Evolutionary conservation across 169 alveolate genomes (phyloP), one percentile per base, ranked within the genome.

Genomic region (Cryptosporidium meleagridis): DNA sequence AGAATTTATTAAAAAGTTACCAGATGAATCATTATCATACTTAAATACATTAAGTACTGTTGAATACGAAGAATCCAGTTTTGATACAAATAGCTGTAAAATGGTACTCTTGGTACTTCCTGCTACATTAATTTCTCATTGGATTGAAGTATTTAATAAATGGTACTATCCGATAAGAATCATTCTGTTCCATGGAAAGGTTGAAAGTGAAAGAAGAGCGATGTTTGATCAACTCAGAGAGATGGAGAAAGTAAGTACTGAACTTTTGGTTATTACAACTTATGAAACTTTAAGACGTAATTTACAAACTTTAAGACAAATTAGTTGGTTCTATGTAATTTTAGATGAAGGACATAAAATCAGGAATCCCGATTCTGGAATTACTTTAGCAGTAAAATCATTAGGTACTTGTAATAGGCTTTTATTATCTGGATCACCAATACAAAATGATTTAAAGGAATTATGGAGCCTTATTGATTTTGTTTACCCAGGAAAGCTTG

Each of bases 271-370:
- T 14, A 59, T 93, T 26, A 87, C 93, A 33, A 91, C 94, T 21
- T 93, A 93, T 87, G 95, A 93, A 39, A 91, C 93, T 9, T 71
- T 93, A 70, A 92, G 95, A 75, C 68, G 91, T 9, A 75, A 93
- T 85, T 85, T 93, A 12, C 85, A 72, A 35, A 14, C 44, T 37
- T 59, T 93, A 35, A 92, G 85, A 65, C 65, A 89, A n/a, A 59
- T 52, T 33, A 72, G 93, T 26, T 97, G 96, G 96, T 86, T 93
- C 55, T 97, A 95, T 75, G 85, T 96, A 37, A 94, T 97, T 37
- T 87, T 97, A 33, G 99, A 97, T 92, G 99, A 97, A 86, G 99
- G 98, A 37, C 99, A 97, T 87, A 93, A 96, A 33, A 95, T 97
- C n/a, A 96, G 97, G 91, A 97, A 97, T 86, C 96, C 97, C 1